Base-by-base conservation (phyloP, 1,284 basidiomycete species). In the Neolentinus lepideus region DNA sequence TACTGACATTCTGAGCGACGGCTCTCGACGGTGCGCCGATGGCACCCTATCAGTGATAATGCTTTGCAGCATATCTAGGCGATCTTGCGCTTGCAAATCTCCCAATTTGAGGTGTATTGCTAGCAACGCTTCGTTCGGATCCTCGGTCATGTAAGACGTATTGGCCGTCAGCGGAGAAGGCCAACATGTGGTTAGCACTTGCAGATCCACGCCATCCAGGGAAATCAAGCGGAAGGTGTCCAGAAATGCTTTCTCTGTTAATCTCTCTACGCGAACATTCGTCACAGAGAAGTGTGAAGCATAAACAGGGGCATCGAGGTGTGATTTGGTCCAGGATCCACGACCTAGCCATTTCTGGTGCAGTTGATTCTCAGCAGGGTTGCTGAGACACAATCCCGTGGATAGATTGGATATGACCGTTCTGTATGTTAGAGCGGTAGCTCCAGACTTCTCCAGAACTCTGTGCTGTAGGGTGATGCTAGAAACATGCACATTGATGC, bases 41-140 rank as follows among this genome's bases (percentile, higher is more conserved):
- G 8, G 16, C 38, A 6, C 19, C n/a, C 19, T 43, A 43, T 21
- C 6, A 16, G 38, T 8, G 6, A 82, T 55, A 9, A 81, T 59
- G 27, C 70, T 66, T 27, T 75, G 69, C 9, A 89, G 57, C 53
- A 75, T 71, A 53, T 83, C 80, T 46, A 82, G 62, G 4, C 71
- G 74, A 54, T 84, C 83, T 16, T 75, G 75, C 12, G 84, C 57
- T 43, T 79, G 70, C 4, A 88, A 58, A 3, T 70, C 69, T 9
- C 72, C 71, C 2, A 88, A 55, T n/a, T 68, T 71, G 27, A 78
- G 55, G 25, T 76, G 73, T 21, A 83, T 63, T n/a, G 77, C 77
- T 21, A 87, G 54, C 12, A 84, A 72, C 9, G 86, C 75, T 3
- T 77, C 73, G 63, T 84, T 84, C 2, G 81, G 78, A 62, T 87